Percentiles rank a stretch among this genome's conserved stretches.
Evolutionary conservation across 331 rosid species (phyloP).

Genomic region (Rosa hybrid): DNA sequence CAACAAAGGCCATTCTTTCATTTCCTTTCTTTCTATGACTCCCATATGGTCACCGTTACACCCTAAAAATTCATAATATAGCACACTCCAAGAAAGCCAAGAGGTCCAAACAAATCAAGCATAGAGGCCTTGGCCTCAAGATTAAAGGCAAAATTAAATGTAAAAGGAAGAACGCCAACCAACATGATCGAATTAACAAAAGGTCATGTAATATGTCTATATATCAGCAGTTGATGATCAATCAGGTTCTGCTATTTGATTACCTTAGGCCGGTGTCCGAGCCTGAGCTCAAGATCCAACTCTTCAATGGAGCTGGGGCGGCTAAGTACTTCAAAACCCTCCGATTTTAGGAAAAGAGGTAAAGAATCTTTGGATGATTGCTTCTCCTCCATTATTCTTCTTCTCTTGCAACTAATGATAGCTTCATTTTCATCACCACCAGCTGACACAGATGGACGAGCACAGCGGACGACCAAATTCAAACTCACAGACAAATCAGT

Average conservation of each 20-base stretch:
- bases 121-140: conserved; percentile 25
- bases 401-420: conserved; percentile 53
- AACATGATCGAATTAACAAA: conserved; percentile 35
- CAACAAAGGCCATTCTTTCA: conserved; percentile 12
- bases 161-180: conserved; percentile 19
- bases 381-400: conserved; percentile 40
- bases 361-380: conserved; percentile 27
- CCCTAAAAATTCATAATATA: conserved; percentile 31
- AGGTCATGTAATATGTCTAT: conserved; percentile 16
- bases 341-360: conserved; percentile 43
- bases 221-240: conserved; percentile 27
- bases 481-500: conserved; percentile 57
- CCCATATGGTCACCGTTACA: conserved; percentile 37
- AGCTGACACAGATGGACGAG: conserved; percentile 30
- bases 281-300: conserved; percentile 95
- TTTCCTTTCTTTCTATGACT: conserved; percentile 32
- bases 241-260: conserved; percentile 30
- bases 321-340: conserved; percentile 35
- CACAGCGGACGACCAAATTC: conserved; percentile 50
- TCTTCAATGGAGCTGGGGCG: conserved; percentile 68
- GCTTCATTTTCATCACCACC: conserved; percentile 34
- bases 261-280: conserved; percentile 63
- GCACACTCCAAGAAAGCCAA: conserved; percentile 11
- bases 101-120: conserved; percentile 25
- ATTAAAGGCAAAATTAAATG: neutral